A percentile compares a stretch with the other conserved stretches of the same genome.
Conservation (phyloP, 352 stramenopile genomes). For the Pythium pyrilobum region DNA sequence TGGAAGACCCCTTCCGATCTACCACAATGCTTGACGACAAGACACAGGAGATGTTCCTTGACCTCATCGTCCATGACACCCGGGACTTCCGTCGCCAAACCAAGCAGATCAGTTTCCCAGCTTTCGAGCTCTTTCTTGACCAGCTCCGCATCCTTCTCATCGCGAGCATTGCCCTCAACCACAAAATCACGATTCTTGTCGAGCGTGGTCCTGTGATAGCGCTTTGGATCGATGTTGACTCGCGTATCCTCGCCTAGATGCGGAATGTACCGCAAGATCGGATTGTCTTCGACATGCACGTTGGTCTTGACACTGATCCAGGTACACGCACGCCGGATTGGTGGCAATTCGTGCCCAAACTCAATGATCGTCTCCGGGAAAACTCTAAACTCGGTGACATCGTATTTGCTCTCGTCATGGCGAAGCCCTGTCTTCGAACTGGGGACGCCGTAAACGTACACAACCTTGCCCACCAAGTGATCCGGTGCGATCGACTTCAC, state of each 20-base stretch:
- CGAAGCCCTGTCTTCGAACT: background rate
- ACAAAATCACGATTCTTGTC: slow-evolving; percentile 40
- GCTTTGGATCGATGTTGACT: slow-evolving; percentile 53
- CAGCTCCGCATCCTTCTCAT: background rate
- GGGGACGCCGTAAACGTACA: slow-evolving; percentile 17
- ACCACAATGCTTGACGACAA: slow-evolving; percentile 44
- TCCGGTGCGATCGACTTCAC: background rate
- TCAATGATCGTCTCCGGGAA: slow-evolving; percentile 54
- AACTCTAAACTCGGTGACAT: slow-evolving; percentile 8
- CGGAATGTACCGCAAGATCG: slow-evolving; percentile 81
- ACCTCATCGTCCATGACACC: slow-evolving; percentile 51
- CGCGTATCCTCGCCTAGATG: slow-evolving; percentile 80
- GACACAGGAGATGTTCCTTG: slow-evolving; percentile 51
- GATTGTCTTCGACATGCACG: slow-evolving; percentile 74
- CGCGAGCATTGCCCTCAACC: slow-evolving; percentile 20
- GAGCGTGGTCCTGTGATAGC: slow-evolving; percentile 56
- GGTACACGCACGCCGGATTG: slow-evolving; percentile 47
- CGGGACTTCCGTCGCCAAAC: slow-evolving; percentile 30
- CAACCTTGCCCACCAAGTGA: slow-evolving; percentile 9
- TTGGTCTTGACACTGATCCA: slow-evolving; percentile 73
- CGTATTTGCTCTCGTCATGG: slow-evolving; percentile 1
- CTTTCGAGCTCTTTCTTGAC: slow-evolving; percentile 12
- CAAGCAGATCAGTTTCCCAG: slow-evolving; percentile 2
- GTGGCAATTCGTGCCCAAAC: slow-evolving; percentile 35
- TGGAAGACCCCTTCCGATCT: slow-evolving; percentile 40